phyloP scores from a whole-genome alignment of 1,284 basidiomycete genomes.

The Fomitopsis betulina region DNA sequence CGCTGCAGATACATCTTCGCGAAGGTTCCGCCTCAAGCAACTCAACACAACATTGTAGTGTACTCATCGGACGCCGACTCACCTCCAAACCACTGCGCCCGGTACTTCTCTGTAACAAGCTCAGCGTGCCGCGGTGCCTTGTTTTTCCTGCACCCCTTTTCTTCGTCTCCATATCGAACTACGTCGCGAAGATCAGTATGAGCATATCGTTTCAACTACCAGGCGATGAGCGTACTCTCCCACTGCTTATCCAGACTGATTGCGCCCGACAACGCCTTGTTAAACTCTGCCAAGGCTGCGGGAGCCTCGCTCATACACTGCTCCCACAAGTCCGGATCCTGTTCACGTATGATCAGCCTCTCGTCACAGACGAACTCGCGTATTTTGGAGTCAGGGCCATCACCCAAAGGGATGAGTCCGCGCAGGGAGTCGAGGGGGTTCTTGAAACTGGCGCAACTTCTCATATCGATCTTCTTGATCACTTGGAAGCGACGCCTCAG shows the following conservation, averaged over 20 bases:
- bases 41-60: background rate
- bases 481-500: constrained; percentile 8
- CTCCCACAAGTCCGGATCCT: constrained; percentile 10
- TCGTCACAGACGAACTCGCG: constrained; percentile 8
- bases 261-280: constrained; percentile 8
- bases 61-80: background rate
- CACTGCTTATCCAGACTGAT: constrained; percentile 9
- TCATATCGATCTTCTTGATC: background rate
- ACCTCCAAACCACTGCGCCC: constrained; percentile 19
- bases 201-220: too few relatives aligned
- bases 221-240: background rate
- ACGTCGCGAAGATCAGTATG: background rate
- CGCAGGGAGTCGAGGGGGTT: constrained; percentile 14
- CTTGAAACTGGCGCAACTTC: background rate
- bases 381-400: background rate
- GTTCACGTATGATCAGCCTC: constrained; percentile 7
- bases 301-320: constrained; percentile 8
- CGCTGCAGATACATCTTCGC: constrained; percentile 8
- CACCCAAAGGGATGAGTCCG: constrained; percentile 11
- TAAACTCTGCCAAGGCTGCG: constrained; percentile 9
- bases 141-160: background rate
- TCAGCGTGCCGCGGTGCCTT: constrained; percentile 5
- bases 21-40: constrained; percentile 4
- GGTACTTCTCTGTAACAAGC: constrained; percentile 10
- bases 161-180: background rate